Conservation (phyloP, 192 early-diverging fungal genomes). For the Jimgerdemannia lactiflua region DNA sequence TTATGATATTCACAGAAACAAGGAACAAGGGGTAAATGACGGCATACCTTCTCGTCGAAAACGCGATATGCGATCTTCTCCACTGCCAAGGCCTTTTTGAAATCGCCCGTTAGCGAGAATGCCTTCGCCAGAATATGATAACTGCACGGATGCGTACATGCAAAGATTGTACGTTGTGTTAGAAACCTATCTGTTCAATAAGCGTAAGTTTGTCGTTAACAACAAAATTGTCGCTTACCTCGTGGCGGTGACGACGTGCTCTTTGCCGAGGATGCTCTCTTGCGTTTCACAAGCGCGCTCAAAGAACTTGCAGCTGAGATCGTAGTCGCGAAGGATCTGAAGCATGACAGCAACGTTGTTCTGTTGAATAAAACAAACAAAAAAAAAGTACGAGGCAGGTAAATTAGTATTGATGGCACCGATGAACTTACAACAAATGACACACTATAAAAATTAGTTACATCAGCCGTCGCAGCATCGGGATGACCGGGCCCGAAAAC, state of each 20-base stretch:
- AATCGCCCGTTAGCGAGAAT: constrained; percentile 69
- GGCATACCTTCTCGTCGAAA: constrained; percentile 48
- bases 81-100: constrained; percentile 66
- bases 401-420: constrained; percentile 25
- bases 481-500: constrained; percentile 75
- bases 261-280: constrained; percentile 59
- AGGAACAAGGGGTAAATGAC: background rate
- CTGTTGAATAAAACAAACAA: constrained; percentile 16
- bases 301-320: constrained; percentile 65
- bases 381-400: background rate
- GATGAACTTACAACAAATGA: constrained; percentile 7
- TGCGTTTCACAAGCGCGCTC: constrained; percentile 67
- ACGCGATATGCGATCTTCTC: constrained; percentile 68
- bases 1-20: background rate
- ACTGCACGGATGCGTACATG: background rate
- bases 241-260: constrained; percentile 65
- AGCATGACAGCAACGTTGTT: constrained; percentile 76
- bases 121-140: constrained; percentile 79
- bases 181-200: too few relatives aligned
- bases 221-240: constrained; percentile 18
- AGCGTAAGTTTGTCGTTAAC: background rate
- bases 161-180: background rate
- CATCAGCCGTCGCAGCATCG: constrained; percentile 82
- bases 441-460: constrained; percentile 27
- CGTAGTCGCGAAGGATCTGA: constrained; percentile 62